Conservation (phyloP, 495 filamentous ascomycete species). For the Penicillium simplicissimum region DNA sequence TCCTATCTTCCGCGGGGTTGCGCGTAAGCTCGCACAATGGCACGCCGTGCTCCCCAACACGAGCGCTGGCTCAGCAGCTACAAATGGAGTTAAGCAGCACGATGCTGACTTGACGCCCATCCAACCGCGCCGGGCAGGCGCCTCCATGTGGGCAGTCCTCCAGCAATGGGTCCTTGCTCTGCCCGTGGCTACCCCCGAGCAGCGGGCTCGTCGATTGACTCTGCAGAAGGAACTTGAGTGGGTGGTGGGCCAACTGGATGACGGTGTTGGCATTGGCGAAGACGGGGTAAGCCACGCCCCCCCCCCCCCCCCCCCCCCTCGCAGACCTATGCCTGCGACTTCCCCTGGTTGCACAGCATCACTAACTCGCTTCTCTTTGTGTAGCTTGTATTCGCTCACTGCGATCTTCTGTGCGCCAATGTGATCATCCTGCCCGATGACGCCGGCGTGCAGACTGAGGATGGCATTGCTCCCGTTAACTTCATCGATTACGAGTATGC, state of each 20-base stretch:
- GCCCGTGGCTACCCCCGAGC: constrained; percentile 65
- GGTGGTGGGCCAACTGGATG: constrained; percentile 67
- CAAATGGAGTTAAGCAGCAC: constrained; percentile 21
- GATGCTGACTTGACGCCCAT: constrained; percentile 51
- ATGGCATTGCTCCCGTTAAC: constrained; percentile 56
- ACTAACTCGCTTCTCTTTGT: constrained; percentile 20
- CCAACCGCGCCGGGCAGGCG: constrained; percentile 61
- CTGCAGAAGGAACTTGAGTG: constrained; percentile 75
- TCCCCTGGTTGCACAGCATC: background rate
- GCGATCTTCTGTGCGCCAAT: constrained; percentile 92
- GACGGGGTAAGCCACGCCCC: constrained; percentile 60
- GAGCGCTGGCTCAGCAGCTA: constrained; percentile 12
- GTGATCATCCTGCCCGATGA: constrained; percentile 76
- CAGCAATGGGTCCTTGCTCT: constrained; percentile 94
- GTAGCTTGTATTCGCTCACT: constrained; percentile 89
- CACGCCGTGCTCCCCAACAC: constrained; percentile 68
- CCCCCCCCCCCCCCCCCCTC: background rate
- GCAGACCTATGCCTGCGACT: background rate
- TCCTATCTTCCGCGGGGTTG: constrained; percentile 78
- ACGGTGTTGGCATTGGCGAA: constrained; percentile 69
- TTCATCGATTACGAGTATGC: constrained; percentile 99
- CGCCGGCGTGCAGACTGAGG: constrained; percentile 31
- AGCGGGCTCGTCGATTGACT: constrained; percentile 61
- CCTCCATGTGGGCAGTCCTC: constrained; percentile 90
- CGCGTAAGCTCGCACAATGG: constrained; percentile 84